phyloP scores from a whole-genome alignment of 192 early-diverging fungal species.

The Backusella psychrophila region DNA sequence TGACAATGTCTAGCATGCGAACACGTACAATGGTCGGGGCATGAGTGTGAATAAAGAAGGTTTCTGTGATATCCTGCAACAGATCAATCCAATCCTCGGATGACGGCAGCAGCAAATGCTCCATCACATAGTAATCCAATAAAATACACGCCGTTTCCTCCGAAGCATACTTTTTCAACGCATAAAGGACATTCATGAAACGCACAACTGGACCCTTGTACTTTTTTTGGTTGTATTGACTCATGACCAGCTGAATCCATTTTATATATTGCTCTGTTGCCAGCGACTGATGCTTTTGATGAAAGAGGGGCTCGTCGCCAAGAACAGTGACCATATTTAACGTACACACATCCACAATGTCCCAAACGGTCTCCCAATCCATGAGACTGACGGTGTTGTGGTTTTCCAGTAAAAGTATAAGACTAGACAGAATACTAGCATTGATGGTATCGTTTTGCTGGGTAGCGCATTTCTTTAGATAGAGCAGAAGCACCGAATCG shows the following conservation, averaged over 20 bases:
- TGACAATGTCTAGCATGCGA: conserved; percentile 38
- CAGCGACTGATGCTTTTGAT: neutral
- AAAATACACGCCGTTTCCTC: conserved; percentile 42
- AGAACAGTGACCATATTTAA: neutral
- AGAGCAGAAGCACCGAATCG: conserved; percentile 29
- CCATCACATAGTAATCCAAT: conserved; percentile 48
- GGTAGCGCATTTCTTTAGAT: conserved; percentile 24
- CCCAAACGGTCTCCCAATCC: conserved; percentile 39
- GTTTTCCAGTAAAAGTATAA: conserved; percentile 2
- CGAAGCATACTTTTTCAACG: conserved; percentile 39
- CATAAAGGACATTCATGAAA: conserved; percentile 46
- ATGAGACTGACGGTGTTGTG: conserved; percentile 18
- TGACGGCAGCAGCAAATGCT: conserved; percentile 53
- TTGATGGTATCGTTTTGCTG: conserved; percentile 16
- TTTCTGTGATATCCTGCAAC: conserved; percentile 39
- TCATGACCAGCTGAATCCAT: neutral
- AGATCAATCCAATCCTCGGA: conserved; percentile 51
- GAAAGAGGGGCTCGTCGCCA: neutral
- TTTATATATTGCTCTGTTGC: conserved; percentile 2
- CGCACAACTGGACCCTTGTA: conserved; percentile 40
- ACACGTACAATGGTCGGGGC: conserved; percentile 26
- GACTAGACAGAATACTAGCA: conserved; percentile 18
- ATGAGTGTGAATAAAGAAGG: conserved; percentile 38
- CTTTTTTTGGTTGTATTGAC: neutral
- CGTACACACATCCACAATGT: conserved; percentile 26